Base-by-base conservation (phyloP, 2,329 filamentous ascomycete genomes). In the Ophiocordyceps robertsii region DNA sequence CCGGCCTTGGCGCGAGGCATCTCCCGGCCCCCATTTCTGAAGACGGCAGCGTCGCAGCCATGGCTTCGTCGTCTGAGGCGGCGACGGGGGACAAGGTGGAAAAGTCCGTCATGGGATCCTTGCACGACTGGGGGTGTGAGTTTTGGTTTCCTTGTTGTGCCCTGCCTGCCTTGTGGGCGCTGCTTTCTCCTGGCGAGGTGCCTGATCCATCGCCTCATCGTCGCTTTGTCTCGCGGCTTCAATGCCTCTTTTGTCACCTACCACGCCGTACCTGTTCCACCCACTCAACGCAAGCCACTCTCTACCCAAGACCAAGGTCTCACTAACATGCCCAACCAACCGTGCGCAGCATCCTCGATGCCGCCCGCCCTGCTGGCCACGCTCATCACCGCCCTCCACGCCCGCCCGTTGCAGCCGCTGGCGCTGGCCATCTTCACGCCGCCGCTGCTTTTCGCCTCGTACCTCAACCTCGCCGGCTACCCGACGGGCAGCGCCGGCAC, bases 391-490 rank as follows among this genome's bases (percentile, higher is more conserved):
- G 66, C 73, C 31, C 68, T 77, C 14, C 75, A 78, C 63, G 64
- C 63, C 37, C 70, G 72, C 3, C 75, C 75, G 30, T 55, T 73
- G 39, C 69, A 71, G 49, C 49, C 62, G 12, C 58, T 74, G 4
- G 70, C 73, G 31, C 64, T 77, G 52, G 65, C 73, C 53, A 60
- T 70, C 49, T 67, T 70, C 53, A 58, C 64, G n/a, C 69, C 70
- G 21, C 63, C 72, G 24, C 67, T 77, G 29, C 58, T 75, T 43
- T 75, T 77, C 59, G 64, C 68, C 42, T 70, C 67, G 54, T 79
- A 78, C 60, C 67, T 76, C 52, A 76, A 75, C 56, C 66, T 79
- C 7, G 71, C 73, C 17, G 74, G 74, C 45, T 76, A 72, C 61
- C 68, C 67, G 46, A 73, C 70, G 41, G 73, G 75, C 53, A 67